These are phyloP conservation scores for Penicillium nucicola DNA, from an alignment of 495 filamentous ascomycete species.

Conservation along the genomic window DNA sequence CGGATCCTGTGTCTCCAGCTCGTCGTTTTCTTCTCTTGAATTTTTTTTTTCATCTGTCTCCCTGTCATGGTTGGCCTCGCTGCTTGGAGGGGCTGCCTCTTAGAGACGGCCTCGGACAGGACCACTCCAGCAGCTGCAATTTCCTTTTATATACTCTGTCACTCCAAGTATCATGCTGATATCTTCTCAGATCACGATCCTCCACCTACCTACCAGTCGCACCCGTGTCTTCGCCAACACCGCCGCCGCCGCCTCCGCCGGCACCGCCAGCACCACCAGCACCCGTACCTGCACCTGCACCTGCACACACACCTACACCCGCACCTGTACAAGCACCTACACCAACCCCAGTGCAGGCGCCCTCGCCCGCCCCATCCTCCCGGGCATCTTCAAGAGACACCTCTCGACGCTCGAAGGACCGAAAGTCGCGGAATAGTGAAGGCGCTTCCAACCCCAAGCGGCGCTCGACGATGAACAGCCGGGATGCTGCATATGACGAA, in stretches of 20 bases:
- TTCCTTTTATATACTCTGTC: neutral
- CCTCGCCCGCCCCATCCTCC: conserved; percentile 43
- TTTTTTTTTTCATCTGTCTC: conserved; percentile 16
- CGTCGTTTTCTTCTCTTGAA: conserved; percentile 1
- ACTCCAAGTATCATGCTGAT: conserved; percentile 24
- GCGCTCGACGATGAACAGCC: conserved; percentile 96
- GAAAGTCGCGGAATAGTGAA: conserved; percentile 46
- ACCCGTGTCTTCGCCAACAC: conserved; percentile 21
- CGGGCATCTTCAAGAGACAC: conserved; percentile 44
- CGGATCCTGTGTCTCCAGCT: neutral
- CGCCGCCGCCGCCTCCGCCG: neutral
- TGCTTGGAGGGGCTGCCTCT: conserved; percentile 5
- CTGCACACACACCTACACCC: neutral
- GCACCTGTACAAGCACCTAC: neutral
- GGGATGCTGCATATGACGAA: conserved; percentile 92
- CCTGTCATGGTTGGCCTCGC: neutral
- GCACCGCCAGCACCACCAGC: neutral
- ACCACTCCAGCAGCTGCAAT: neutral
- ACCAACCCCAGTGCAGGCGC: neutral
- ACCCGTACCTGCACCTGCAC: neutral
- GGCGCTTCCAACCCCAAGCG: conserved; percentile 60
- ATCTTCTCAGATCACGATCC: conserved; percentile 53
- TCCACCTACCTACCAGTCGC: conserved; percentile 68
- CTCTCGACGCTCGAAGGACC: conserved; percentile 45
- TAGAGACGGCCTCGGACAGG: neutral